Conservation (phyloP, 2,329 filamentous ascomycete genomes). For the Phaeosphaeriaceae sp. region DNA sequence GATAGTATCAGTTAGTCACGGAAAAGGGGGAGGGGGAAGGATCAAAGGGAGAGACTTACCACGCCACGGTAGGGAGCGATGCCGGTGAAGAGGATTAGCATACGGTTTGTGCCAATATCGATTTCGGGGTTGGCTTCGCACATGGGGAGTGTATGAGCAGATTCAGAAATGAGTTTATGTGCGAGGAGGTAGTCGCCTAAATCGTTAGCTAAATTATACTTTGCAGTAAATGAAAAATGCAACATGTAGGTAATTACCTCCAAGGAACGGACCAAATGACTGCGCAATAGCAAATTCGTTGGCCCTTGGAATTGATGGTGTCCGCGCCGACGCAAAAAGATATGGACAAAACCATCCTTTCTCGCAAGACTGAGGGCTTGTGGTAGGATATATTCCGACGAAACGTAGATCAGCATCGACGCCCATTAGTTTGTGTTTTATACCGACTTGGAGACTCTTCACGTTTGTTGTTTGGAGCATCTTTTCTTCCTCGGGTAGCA, state of each 20-base stretch:
- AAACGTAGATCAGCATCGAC: conserved; percentile 48
- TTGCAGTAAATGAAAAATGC: not conserved
- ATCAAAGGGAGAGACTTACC: not conserved
- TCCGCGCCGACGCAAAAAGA: conserved; percentile 43
- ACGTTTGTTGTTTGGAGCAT: conserved; percentile 46
- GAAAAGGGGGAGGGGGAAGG: conserved; percentile 14
- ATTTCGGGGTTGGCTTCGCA: conserved; percentile 37
- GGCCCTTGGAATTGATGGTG: conserved; percentile 37
- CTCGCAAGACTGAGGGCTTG: conserved; percentile 34
- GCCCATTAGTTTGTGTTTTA: conserved; percentile 51
- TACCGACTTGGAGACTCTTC: conserved; percentile 45
- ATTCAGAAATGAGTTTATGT: conserved; percentile 45
- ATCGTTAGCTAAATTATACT: conserved; percentile 1
- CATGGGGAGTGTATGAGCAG: conserved; percentile 37
- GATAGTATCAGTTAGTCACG: conserved; percentile 10
- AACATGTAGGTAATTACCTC: conserved; percentile 24
- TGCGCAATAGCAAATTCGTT: conserved; percentile 48
- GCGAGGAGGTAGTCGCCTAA: conserved; percentile 46
- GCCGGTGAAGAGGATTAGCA: conserved; percentile 47
- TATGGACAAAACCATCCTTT: conserved; percentile 51
- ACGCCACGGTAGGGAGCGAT: conserved; percentile 36
- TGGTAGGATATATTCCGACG: conserved; percentile 29
- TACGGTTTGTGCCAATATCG: conserved; percentile 42
- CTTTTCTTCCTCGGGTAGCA: conserved; percentile 49
- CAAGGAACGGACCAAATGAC: conserved; percentile 47